phyloP scores from a whole-genome alignment of 2,329 filamentous ascomycete species.

The Trichoderma koningii region DNA sequence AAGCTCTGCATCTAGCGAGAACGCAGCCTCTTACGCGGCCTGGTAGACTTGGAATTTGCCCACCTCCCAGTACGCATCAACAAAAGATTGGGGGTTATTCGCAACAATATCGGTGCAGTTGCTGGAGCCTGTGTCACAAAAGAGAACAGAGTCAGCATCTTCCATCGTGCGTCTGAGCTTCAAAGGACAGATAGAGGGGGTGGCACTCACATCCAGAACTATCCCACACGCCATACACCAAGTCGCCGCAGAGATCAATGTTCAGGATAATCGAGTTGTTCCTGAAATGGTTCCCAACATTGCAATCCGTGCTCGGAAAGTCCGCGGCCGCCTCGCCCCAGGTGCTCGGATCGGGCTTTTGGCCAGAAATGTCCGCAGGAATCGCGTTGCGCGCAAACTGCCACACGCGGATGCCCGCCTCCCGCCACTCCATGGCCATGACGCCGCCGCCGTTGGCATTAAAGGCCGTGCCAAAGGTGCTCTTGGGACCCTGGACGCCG shows the following conservation, averaged over 20 bases:
- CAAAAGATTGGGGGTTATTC: slow-evolving; percentile 57
- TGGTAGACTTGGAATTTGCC: slow-evolving; percentile 61
- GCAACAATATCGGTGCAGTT: slow-evolving; percentile 61
- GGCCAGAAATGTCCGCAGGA: slow-evolving; percentile 53
- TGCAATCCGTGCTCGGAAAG: slow-evolving; percentile 64
- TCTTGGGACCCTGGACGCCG: slow-evolving; percentile 48
- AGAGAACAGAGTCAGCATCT: neutral
- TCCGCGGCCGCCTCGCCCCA: slow-evolving; percentile 67
- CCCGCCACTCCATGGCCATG: slow-evolving; percentile 63
- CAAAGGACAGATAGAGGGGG: neutral
- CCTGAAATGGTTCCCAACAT: slow-evolving; percentile 60
- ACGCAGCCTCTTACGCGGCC: slow-evolving; percentile 30
- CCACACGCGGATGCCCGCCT: slow-evolving; percentile 64
- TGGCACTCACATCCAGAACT: slow-evolving; percentile 48
- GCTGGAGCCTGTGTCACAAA: slow-evolving; percentile 46
- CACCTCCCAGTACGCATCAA: slow-evolving; percentile 67
- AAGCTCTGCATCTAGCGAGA: too few species aligned
- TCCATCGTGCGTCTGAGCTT: too few species aligned
- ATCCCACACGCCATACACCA: slow-evolving; percentile 52
- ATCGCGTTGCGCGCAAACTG: slow-evolving; percentile 54
- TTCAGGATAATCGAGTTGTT: slow-evolving; percentile 69
- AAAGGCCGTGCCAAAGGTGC: slow-evolving; percentile 54
- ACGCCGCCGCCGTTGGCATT: slow-evolving; percentile 59
- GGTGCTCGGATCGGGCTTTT: slow-evolving; percentile 58
- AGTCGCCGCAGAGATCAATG: slow-evolving; percentile 64